phyloP scores from a whole-genome alignment of 257 asterid species.

The Echium plantagineum region DNA sequence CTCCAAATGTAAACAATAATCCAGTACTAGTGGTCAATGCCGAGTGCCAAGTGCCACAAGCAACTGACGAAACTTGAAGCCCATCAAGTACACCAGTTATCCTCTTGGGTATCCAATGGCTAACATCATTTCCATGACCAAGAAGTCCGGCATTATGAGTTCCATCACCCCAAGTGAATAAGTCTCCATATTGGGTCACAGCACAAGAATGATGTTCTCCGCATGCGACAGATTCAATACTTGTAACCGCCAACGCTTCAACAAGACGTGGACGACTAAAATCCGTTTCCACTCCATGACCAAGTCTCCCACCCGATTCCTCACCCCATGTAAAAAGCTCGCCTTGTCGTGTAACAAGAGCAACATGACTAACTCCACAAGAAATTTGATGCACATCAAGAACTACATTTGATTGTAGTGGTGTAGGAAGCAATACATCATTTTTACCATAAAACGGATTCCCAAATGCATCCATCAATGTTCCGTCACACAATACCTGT shows the following conservation, averaged over 20 bases:
- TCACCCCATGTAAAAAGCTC: not conserved
- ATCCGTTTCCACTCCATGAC: not conserved
- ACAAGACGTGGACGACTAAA: not conserved
- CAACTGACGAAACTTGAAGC: not conserved
- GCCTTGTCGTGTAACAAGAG: not conserved
- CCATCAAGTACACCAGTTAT: not conserved
- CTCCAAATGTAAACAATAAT: not conserved
- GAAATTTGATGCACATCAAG: not conserved
- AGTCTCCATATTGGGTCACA: not conserved
- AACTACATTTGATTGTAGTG: constrained; percentile 66
- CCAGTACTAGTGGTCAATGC: not conserved
- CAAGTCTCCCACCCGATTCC: not conserved
- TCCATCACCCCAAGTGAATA: not conserved
- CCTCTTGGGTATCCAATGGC: not conserved
- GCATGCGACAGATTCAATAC: not conserved
- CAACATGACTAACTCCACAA: not conserved
- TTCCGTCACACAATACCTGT: constrained; percentile 75
- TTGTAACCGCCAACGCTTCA: not conserved
- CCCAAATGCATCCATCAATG: constrained; percentile 42
- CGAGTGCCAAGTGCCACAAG: not conserved
- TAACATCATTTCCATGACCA: not conserved
- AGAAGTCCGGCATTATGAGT: not conserved
- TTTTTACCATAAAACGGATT: constrained; percentile 38
- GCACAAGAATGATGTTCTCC: not conserved
- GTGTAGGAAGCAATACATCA: constrained; percentile 66